Conservation (phyloP, 805 yeast genomes). For the Saccharomycopsis guyanensis region DNA sequence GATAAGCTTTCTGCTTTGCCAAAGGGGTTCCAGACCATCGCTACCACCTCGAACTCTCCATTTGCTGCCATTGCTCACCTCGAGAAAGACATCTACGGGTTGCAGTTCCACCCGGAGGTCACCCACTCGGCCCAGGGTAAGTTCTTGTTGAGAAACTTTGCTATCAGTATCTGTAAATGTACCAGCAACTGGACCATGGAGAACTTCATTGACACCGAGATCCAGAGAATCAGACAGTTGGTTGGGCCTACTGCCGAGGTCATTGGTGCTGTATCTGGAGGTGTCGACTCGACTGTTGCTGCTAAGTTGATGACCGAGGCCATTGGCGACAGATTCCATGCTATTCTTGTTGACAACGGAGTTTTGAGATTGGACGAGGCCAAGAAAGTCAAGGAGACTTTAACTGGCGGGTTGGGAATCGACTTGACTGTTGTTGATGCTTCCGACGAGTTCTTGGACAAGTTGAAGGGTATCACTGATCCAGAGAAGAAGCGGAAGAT, state of each 20-base stretch:
- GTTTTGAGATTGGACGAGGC: conserved; percentile 95
- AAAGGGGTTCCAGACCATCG: conserved; percentile 79
- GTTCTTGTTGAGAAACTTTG: conserved; percentile 80
- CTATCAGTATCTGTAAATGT: conserved; percentile 83
- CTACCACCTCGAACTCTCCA: conserved; percentile 91
- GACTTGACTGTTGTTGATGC: conserved; percentile 94
- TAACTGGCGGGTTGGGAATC: conserved; percentile 90
- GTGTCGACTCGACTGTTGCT: conserved; percentile 98
- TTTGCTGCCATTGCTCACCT: conserved; percentile 85
- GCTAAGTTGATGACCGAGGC: conserved; percentile 98
- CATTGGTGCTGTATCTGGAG: conserved; percentile 99
- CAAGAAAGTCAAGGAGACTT: conserved; percentile 75
- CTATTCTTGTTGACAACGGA: conserved; percentile 96
- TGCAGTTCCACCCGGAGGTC: conserved; percentile 99
- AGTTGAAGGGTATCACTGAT: conserved; percentile 90
- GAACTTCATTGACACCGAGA: conserved; percentile 95
- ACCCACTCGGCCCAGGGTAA: conserved; percentile 94
- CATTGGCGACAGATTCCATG: conserved; percentile 97
- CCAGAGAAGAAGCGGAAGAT: conserved; percentile 99
- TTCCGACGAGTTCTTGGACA: conserved; percentile 74
- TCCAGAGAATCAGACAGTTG: conserved; percentile 78
- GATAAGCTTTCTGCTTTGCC: conserved; percentile 92
- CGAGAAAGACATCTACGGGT: conserved; percentile 73
- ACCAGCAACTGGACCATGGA: conserved; percentile 94
- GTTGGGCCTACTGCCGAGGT: conserved; percentile 99